Evolutionary conservation across 768 basidiomycete genomes (phyloP).

Genomic region (Phylloporus sp.): DNA sequence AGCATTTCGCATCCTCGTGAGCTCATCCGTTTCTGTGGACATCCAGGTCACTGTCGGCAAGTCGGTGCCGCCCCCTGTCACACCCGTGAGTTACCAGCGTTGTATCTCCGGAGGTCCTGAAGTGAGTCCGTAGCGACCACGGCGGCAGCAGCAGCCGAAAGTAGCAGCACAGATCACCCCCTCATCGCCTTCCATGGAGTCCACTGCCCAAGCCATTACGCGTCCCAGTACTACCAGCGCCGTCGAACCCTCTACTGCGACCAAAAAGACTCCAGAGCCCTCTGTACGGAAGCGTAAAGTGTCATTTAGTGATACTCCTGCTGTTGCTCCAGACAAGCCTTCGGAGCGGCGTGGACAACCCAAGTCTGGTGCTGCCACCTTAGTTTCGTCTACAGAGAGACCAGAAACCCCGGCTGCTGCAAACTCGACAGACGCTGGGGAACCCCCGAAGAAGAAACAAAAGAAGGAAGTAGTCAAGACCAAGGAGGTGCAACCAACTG

Average conservation of each 20-base stretch:
- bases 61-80: background rate
- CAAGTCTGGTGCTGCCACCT: constrained; percentile 1
- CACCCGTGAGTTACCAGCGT: constrained; percentile 10
- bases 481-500: constrained; percentile 5
- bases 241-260: background rate
- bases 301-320: constrained; percentile 1
- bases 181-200: background rate
- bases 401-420: background rate
- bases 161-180: background rate
- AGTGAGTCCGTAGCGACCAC: background rate
- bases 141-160: background rate
- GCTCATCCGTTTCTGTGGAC: constrained; percentile 34
- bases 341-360: background rate
- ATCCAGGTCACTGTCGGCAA: constrained; percentile 31
- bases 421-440: background rate
- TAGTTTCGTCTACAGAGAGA: background rate
- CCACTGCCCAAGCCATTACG: background rate
- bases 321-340: background rate
- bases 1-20: constrained; percentile 55
- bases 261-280: background rate
- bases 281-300: constrained; percentile 28
- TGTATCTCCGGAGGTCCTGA: background rate
- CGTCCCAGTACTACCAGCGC: background rate
- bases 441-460: constrained; percentile 18
- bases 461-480: constrained; percentile 4